phyloP scores from a whole-genome alignment of 192 early-diverging fungal genomes.

The Haplosporangium gracile region DNA sequence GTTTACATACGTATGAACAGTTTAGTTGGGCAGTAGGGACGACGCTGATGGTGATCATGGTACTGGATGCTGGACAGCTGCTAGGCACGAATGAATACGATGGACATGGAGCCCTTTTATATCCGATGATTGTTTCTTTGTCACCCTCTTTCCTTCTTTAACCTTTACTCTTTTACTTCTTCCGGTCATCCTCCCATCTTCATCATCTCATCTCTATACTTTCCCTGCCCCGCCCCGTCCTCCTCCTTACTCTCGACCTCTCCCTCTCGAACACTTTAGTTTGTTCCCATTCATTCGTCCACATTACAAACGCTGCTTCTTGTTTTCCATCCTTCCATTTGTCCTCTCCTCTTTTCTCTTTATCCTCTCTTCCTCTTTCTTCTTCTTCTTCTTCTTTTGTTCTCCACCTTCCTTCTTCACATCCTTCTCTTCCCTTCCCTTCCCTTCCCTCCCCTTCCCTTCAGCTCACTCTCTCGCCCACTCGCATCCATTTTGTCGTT shows the following conservation, averaged over 20 bases:
- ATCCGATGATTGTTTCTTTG: not conserved
- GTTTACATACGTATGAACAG: not conserved
- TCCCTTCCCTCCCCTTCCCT: not conserved
- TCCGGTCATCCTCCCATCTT: not conserved
- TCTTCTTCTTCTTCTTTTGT: not conserved
- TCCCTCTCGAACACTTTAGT: constrained; percentile 3
- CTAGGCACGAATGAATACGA: too few relatives aligned
- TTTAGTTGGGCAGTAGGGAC: not conserved
- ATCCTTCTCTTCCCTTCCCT: not conserved
- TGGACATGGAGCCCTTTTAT: not conserved
- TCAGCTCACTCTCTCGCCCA: not conserved
- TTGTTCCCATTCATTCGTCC: not conserved
- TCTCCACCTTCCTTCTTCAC: not conserved
- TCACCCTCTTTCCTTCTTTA: not conserved
- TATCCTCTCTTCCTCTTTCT: constrained; percentile 1
- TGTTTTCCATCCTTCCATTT: not conserved
- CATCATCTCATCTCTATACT: not conserved
- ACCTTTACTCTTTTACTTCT: not conserved
- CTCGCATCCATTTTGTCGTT: not conserved
- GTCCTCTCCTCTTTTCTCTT: not conserved
- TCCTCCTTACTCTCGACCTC: not conserved
- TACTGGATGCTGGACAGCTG: too few relatives aligned
- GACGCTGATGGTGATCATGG: not conserved
- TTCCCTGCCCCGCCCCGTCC: not conserved
- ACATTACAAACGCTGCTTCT: not conserved